Evolutionary conservation across 305 asterid species (phyloP), one percentile per base, ranked within the genome.

Genomic region (Andrographis paniculata): DNA sequence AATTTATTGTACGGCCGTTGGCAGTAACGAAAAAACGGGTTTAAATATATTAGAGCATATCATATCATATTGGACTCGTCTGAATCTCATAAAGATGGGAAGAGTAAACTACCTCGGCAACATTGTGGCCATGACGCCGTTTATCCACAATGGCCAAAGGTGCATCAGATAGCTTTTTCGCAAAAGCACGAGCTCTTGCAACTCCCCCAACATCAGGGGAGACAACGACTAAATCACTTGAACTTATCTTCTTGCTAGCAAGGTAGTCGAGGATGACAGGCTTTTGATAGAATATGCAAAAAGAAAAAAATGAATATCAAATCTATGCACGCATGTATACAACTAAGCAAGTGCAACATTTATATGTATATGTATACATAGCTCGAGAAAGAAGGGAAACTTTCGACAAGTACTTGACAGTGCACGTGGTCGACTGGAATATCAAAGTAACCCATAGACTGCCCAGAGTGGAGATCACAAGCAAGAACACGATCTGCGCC

Each of bases 131-230:
- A 12, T 84, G 94, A 28, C 95, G 95, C 73, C 96, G 76, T 69
- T 87, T 84, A 70, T 87, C 96, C 33, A 87, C 96, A 58, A 87
- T 87, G 54, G 96, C 96, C 50, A 87, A 65, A 47, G 95, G 96
- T 65, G 95, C 96, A 74, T 87, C 96, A 31, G 96, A 87, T 52
- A 87, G 64, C 63, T 87, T 87, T 62, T 87, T 87, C 54, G 96
- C 96, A 70, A 87, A 87, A 56, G 91, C 87, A 67, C 96, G 76
- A 43, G 96, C 96, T 66, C 96, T 76, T 58, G 96, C 91, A 65
- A 87, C 96, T 50, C 96, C 96, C 19, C 96, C 96, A 66, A 87
- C 96, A 69, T 87, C 96, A 9, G 97, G 96, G 46, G 96, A 87
- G 62, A 87, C 96, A 71, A 87, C 96, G 44, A 87, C 91, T 69